Evolutionary conservation across 2,329 filamentous ascomycete genomes (phyloP).

Genomic region (Colletotrichum sp.): DNA sequence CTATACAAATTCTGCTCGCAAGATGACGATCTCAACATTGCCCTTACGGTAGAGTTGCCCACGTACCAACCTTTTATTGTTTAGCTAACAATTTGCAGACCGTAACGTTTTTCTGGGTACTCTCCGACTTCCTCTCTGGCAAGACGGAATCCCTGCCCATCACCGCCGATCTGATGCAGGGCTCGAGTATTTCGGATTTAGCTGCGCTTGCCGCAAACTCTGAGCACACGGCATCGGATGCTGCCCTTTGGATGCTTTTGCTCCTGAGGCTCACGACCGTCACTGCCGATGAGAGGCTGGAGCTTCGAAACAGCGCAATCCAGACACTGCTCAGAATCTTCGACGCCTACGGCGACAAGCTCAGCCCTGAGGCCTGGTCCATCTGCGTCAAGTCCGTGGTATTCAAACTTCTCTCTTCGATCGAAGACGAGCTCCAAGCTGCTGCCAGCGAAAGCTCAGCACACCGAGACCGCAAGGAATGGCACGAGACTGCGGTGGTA

Average conservation of each 20-base stretch:
- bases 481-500: slow-evolving; percentile 77
- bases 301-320: slow-evolving; percentile 85
- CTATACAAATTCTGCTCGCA: slow-evolving; percentile 90
- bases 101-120: slow-evolving; percentile 94
- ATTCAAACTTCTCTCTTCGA: slow-evolving; percentile 75
- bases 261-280: slow-evolving; percentile 74
- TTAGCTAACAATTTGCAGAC: slow-evolving; percentile 55
- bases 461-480: slow-evolving; percentile 54
- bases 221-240: slow-evolving; percentile 65
- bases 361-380: slow-evolving; percentile 81
- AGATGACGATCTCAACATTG: slow-evolving; percentile 91
- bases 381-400: slow-evolving; percentile 82
- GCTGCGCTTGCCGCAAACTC: slow-evolving; percentile 62
- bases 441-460: slow-evolving; percentile 37
- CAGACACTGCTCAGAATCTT: slow-evolving; percentile 92
- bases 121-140: slow-evolving; percentile 82
- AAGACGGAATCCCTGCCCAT: slow-evolving; percentile 64
- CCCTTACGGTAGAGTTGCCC: slow-evolving; percentile 72
- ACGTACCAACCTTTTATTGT: background rate
- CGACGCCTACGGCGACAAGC: slow-evolving; percentile 84
- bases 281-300: slow-evolving; percentile 72
- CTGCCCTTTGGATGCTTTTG: slow-evolving; percentile 80
- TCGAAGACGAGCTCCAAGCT: slow-evolving; percentile 60
- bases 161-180: slow-evolving; percentile 59
- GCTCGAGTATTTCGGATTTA: slow-evolving; percentile 55